Base-by-base conservation (phyloP, 2,329 filamentous ascomycete genomes). In the Bertia moriformis region DNA sequence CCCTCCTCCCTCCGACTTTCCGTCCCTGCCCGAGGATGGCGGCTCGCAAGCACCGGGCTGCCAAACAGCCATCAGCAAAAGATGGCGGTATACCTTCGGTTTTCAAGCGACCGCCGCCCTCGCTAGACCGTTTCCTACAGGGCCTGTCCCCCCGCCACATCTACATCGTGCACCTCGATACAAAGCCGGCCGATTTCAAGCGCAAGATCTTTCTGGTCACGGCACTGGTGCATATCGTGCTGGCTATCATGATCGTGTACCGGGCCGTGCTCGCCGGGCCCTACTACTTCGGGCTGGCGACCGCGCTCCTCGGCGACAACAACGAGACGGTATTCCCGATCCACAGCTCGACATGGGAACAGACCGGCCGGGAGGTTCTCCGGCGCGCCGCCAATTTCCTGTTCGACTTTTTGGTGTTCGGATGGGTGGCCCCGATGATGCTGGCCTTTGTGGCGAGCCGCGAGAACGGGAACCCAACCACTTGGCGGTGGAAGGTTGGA, bases 91-190 rank as follows among this genome's bases (percentile, higher is more conserved):
- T 65, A 4, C 78, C 78, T 1, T 56, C 67, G 19, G 84, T 84
- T 4, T 93, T 91, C 66, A 70, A 71, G 47, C 65, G 65, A 42
- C 74, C 76, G 0, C 73, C 83, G 1, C 56, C 71, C 38, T 65
- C 67, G 20, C 70, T 93, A 40, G 50, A 67, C 38, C 69, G 77
- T 10, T 79, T 93, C 54, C 67, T 83, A 51, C 61, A 70, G 24
- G 69, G 66, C 33, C 76, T 94, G 43, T 70, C 76, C 42, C 65
- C 71, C 41, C 61, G 71, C 41, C 75, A 84, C 56, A 70, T 93
- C 54, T 94, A 95, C 68, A 72, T 95, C 50, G 69, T 81, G 19
- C 87, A 94, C 63, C 66, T 93, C 58, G 88, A 95, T 65, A 62
- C 60, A 43, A 77, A 81, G 44, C 76, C 78, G 0, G 58, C 61